phyloP scores from a whole-genome alignment of 768 basidiomycete genomes.

The Boletellus sp. region DNA sequence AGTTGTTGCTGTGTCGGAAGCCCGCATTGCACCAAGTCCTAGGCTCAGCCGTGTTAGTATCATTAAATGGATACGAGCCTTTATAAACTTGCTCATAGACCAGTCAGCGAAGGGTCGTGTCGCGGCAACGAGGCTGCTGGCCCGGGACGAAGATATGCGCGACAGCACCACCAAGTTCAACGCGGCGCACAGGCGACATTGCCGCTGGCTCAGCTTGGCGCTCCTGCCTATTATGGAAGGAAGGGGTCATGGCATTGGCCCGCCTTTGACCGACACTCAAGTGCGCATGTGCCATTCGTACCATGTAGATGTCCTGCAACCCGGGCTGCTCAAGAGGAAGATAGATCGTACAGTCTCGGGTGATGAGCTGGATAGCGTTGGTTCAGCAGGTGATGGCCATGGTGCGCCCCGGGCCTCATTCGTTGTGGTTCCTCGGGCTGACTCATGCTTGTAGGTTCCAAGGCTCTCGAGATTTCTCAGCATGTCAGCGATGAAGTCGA shows the following conservation, averaged over 20 bases:
- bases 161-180: background rate
- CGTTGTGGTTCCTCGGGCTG: background rate
- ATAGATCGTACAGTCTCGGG: conserved; percentile 5
- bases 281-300: conserved; percentile 22
- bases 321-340: conserved; percentile 10
- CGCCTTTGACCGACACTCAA: background rate
- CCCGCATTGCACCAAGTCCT: too few relatives aligned
- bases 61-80: too few relatives aligned
- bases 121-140: too few relatives aligned
- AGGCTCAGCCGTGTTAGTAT: too few relatives aligned
- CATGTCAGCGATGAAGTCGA: conserved; percentile 37
- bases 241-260: conserved; percentile 1
- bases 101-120: too few relatives aligned
- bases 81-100: too few relatives aligned
- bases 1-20: too few relatives aligned
- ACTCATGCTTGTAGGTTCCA: conserved; percentile 11
- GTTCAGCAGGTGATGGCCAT: conserved; percentile 8
- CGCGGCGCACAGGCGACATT: too few relatives aligned
- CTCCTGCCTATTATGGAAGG: background rate
- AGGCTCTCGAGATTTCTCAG: conserved; percentile 11
- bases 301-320: conserved; percentile 13
- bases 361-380: conserved; percentile 7
- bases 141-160: too few relatives aligned
- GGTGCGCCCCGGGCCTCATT: conserved; percentile 16
- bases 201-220: too few relatives aligned